Evolutionary conservation across 768 basidiomycete genomes (phyloP).

Genomic region (Termitomyces sp.): DNA sequence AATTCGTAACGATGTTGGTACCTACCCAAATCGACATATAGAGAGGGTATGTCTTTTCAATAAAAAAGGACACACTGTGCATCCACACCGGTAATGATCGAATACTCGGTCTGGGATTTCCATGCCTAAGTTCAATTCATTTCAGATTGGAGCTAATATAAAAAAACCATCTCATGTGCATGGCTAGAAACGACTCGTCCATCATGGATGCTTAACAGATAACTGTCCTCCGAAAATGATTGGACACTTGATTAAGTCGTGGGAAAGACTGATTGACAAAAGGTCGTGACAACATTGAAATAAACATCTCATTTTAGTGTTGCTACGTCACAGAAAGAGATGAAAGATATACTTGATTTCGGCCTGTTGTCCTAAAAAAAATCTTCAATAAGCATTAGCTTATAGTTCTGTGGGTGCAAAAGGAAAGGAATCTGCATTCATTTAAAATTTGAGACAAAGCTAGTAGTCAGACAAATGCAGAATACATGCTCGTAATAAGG

Average conservation of each 20-base stretch:
- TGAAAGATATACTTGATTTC: neutral
- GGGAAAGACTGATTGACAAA: neutral
- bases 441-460: neutral
- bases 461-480: neutral
- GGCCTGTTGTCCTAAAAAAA: neutral
- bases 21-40: neutral
- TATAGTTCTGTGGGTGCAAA: too few species aligned
- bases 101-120: neutral
- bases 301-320: too few species aligned
- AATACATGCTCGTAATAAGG: neutral
- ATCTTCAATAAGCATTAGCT: too few species aligned
- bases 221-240: too few species aligned
- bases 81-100: neutral
- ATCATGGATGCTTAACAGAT: too few species aligned
- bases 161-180: neutral
- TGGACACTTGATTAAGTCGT: neutral
- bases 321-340: neutral
- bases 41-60: neutral
- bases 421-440: neutral
- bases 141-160: neutral
- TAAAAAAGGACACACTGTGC: too few species aligned
- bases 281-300: too few species aligned
- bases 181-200: neutral
- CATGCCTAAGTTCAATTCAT: neutral
- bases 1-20: neutral